These are phyloP conservation scores for Carex cristatella DNA, from an alignment of 176 grass and related monocot genomes.

Conservation along the genomic window DNA sequence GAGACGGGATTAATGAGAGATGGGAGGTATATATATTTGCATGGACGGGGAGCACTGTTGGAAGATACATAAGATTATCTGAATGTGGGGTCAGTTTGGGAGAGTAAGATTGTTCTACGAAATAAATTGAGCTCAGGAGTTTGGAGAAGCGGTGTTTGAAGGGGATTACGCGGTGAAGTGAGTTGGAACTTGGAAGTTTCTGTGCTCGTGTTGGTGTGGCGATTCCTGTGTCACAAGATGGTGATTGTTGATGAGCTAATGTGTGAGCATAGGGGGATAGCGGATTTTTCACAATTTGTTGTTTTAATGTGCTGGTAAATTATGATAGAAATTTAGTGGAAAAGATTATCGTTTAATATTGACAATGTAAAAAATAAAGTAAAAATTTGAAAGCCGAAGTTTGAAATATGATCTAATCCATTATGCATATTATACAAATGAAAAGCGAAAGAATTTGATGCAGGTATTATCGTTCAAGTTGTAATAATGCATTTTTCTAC, in stretches of 20 bases:
- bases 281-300: no score
- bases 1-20: neutral
- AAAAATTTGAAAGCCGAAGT: neutral
- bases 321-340: no score
- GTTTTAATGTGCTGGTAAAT: no score
- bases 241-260: no score
- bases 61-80: neutral
- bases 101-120: neutral
- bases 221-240: neutral
- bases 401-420: neutral
- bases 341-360: no score
- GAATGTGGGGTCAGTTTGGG: neutral
- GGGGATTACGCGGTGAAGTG: neutral
- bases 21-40: neutral
- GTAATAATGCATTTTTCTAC: no score
- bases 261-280: no score
- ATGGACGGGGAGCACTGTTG: neutral
- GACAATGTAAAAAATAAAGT: neutral
- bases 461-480: no score
- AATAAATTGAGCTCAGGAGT: neutral
- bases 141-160: neutral
- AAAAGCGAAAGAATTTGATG: neutral
- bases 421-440: neutral
- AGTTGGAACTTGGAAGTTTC: neutral
- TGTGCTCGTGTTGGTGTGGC: neutral